A percentile compares a stretch with the other conserved stretches of the same genome.
Conservation (phyloP, 1,284 basidiomycete species). For the Ustilago shanxiensis region DNA sequence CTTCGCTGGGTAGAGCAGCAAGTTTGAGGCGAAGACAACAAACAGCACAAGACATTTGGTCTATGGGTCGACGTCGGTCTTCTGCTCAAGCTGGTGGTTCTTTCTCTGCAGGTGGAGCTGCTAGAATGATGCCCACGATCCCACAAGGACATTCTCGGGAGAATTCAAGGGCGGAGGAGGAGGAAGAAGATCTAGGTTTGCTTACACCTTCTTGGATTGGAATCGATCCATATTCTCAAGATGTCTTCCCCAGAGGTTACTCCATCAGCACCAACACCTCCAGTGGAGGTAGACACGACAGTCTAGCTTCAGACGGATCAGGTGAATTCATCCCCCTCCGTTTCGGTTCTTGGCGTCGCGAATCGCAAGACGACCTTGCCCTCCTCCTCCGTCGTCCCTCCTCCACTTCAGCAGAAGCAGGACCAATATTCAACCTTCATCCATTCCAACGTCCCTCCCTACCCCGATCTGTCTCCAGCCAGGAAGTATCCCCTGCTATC, state of each 20-base stretch:
- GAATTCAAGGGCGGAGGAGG: conserved; percentile 16
- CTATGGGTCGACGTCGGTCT: conserved; percentile 36
- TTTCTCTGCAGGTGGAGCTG: conserved; percentile 9
- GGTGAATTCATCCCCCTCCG: conserved; percentile 31
- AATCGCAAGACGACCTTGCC: conserved; percentile 36
- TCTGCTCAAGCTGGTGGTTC: conserved; percentile 17
- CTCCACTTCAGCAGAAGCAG: too few species aligned
- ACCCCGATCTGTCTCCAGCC: conserved; percentile 1
- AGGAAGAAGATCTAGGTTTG: conserved; percentile 3
- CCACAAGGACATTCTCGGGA: conserved; percentile 40
- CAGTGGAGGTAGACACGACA: conserved; percentile 7
- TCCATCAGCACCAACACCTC: neutral
- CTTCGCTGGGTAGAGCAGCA: conserved; percentile 22
- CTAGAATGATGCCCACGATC: conserved; percentile 38
- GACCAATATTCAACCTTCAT: neutral
- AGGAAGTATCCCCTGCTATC: neutral
- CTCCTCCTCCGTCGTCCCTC: conserved; percentile 16
- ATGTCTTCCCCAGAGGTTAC: conserved; percentile 3
- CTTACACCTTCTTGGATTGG: conserved; percentile 1
- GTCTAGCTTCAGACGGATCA: conserved; percentile 16
- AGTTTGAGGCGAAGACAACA: neutral
- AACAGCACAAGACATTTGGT: conserved; percentile 7
- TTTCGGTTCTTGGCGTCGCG: conserved; percentile 20
- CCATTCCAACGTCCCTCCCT: neutral
- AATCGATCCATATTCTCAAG: conserved; percentile 23